Evolutionary conservation across 2,329 filamentous ascomycete species (phyloP).

Genomic region (Ophiognomonia clavigignenti-juglandacearum): DNA sequence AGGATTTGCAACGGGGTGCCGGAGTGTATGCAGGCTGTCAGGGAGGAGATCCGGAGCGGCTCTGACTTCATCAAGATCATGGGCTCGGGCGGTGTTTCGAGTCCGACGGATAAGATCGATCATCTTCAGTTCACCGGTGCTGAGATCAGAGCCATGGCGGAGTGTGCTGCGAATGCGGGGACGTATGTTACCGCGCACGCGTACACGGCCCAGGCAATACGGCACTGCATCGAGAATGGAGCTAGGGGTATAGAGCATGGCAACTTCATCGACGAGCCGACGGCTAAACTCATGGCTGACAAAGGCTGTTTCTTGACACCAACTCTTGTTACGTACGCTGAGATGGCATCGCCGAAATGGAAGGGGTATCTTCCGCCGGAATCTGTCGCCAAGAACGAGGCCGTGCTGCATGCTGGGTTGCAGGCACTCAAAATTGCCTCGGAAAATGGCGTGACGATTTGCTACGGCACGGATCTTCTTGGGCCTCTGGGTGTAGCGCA

Average conservation of each 20-base stretch:
- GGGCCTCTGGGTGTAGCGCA: conserved; percentile 45
- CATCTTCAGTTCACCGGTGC: conserved; percentile 47
- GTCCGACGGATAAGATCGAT: conserved; percentile 44
- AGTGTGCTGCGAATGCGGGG: conserved; percentile 38
- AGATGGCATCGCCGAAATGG: conserved; percentile 38
- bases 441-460: conserved; percentile 47
- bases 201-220: conserved; percentile 45
- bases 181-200: conserved; percentile 51
- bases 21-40: conserved; percentile 42
- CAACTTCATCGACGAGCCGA: conserved; percentile 32
- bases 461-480: conserved; percentile 50
- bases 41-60: conserved; percentile 46
- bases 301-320: conserved; percentile 44
- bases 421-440: conserved; percentile 38
- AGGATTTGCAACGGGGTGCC: conserved; percentile 42
- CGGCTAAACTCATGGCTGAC: conserved; percentile 42
- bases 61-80: conserved; percentile 56
- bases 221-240: conserved; percentile 45
- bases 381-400: conserved; percentile 39
- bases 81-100: conserved; percentile 47
- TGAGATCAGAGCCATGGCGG: conserved; percentile 47
- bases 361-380: conserved; percentile 35
- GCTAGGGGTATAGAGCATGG: conserved; percentile 44
- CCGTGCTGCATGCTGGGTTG: conserved; percentile 41
- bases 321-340: conserved; percentile 44